Evolutionary conservation across 148 eudicot genomes (phyloP), one percentile per base, ranked within the genome.

Genomic region (Heliamphora exappendiculata): DNA sequence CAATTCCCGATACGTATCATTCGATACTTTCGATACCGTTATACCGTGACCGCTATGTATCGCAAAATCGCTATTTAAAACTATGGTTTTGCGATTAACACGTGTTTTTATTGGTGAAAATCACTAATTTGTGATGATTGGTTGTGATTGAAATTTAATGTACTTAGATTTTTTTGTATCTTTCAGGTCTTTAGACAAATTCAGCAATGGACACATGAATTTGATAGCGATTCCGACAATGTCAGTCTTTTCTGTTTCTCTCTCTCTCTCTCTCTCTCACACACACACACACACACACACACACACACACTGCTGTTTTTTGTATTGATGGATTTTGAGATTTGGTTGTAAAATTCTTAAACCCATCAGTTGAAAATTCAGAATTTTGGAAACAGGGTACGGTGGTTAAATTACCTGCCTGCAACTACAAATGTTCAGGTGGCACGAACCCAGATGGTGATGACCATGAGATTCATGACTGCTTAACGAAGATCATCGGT

Each of bases 131-230:
- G n/a, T n/a, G n/a, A n/a, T n/a, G n/a, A n/a, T n/a, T n/a, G n/a
- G n/a, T n/a, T n/a, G n/a, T n/a, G n/a, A n/a, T n/a, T n/a, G n/a
- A n/a, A n/a, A n/a, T n/a, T n/a, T n/a, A n/a, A n/a, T n/a, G n/a
- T n/a, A n/a, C n/a, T n/a, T n/a, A n/a, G n/a, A n/a, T n/a, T n/a
- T n/a, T n/a, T n/a, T n/a, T n/a, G n/a, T 64, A 47, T 70, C 33
- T 44, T 78, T 0, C 77, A 93, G 98, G 75, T 89, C 64, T 74
- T 79, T 71, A 81, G 78, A 37, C 79, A 78, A 85, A 85, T 94
- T 80, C 86, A 87, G 66, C 78, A 70, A 45, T 90, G 88, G 92
- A 87, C 70, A 9, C 7, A 78, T 77, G 86, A 89, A 51, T 54
- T 42, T 12, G 84, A 84, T 74, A 80, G 79, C 37, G 81, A 77